Evolutionary conservation across 1,284 basidiomycete species (phyloP), one percentile per base, ranked within the genome.

Genomic region (Mycena sp.): DNA sequence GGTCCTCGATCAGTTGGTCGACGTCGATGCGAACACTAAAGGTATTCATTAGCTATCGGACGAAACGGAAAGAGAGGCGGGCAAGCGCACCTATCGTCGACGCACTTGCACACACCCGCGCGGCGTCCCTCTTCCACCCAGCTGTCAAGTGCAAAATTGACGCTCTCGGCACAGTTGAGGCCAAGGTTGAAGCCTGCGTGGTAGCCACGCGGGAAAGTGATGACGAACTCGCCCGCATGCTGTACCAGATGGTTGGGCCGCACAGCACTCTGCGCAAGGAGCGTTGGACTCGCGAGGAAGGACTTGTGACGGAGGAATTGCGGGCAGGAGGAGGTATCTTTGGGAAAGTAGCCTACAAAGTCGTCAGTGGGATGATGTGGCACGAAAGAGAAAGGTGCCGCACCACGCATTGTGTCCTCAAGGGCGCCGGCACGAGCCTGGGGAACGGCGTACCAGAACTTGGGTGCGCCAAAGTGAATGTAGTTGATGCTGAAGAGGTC

Each of bases 401-500:
- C 65, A 94, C 94, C 87, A 76, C 87, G 85, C 89, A 97, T 94
- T 5, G 88, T 88, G 38, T 87, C 83, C 76, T 98, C 96, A 44
- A 98, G 85, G 12, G 89, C 87, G 21, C 81, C 80, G 5, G 93
- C 91, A 69, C 91, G 87, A 30, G 84, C 89, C 75, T 99, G 97
- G 9, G 96, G 96, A 30, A 99, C 87, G 0, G 96, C 90, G 77
- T 99, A 99, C 97, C 98, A 99, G 74, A 94, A 90, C 71, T 93
- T 99, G 1, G 96, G 96, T 0, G 97, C 96, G 3, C 97, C 97
- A 74, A 99, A 99, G 77, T 99, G 97, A 65, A 99, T 96, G 74
- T 98, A 99, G 77, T 99, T 99, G 82, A 99, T 99, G 58, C 95
- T 97, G 79, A 97, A 98, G 3, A 99, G 84, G 74, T 99, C 97